Conservation (phyloP, 1,284 basidiomycete genomes). For the Pholiota adiposa region DNA sequence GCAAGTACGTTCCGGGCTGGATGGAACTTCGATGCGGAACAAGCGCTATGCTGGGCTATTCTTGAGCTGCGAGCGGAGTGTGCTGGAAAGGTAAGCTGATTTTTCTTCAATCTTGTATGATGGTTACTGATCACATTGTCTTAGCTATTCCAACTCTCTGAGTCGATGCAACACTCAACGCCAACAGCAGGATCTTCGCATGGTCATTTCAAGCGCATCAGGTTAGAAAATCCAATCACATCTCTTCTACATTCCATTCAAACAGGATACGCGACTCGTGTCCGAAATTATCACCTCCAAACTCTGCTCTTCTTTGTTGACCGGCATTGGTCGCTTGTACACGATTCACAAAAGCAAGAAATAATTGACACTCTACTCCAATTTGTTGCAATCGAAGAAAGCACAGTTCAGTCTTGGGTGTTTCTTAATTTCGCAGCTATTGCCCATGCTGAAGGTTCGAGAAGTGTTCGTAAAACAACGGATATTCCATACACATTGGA, state of each 20-base stretch:
- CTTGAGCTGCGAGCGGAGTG: slow-evolving; percentile 88
- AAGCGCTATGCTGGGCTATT: slow-evolving; percentile 81
- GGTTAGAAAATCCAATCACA: slow-evolving; percentile 62
- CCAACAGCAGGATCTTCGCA: slow-evolving; percentile 25
- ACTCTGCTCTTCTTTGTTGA: slow-evolving; percentile 85
- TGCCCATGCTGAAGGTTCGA: slow-evolving; percentile 48
- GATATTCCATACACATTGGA: slow-evolving; percentile 25
- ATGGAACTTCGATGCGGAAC: slow-evolving; percentile 67
- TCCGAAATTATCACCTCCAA: slow-evolving; percentile 69
- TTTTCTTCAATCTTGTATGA: neutral
- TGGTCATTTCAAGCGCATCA: slow-evolving; percentile 50
- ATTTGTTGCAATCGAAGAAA: slow-evolving; percentile 69
- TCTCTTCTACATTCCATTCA: slow-evolving; percentile 59
- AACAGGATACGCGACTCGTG: slow-evolving; percentile 31
- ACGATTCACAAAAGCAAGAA: slow-evolving; percentile 56
- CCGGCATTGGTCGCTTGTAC: slow-evolving; percentile 69
- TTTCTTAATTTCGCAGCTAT: slow-evolving; percentile 80
- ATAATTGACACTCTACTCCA: slow-evolving; percentile 61
- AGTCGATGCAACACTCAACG: slow-evolving; percentile 52
- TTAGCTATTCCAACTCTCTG: slow-evolving; percentile 66
- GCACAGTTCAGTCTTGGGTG: slow-evolving; percentile 76
- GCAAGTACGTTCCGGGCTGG: slow-evolving; percentile 72
- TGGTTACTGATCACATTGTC: slow-evolving; percentile 8
- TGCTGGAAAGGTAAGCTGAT: slow-evolving; percentile 60
- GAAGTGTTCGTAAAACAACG: neutral